A percentile compares a stretch with the other conserved stretches of the same genome.
Conservation (phyloP, 1,284 basidiomycete genomes). For the Ceratobasidium sp. region DNA sequence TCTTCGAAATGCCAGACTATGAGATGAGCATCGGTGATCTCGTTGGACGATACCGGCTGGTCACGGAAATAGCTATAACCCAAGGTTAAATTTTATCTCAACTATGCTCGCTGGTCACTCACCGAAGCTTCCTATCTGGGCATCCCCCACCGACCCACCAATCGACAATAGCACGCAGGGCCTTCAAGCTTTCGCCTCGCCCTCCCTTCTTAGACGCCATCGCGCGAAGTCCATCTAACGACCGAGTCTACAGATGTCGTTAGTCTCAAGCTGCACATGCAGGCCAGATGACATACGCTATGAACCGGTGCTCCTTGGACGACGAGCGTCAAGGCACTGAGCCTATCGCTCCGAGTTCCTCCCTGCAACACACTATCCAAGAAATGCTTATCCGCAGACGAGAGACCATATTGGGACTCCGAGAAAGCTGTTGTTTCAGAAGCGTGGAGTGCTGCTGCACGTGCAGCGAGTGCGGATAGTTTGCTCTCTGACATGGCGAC, state of each 20-base stretch:
- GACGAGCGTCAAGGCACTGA: slow-evolving; percentile 91
- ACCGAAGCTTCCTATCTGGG: slow-evolving; percentile 84
- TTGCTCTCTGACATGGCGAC: slow-evolving; percentile 53
- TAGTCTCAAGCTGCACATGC: neutral
- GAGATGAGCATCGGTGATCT: slow-evolving; percentile 78
- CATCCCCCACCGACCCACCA: slow-evolving; percentile 96
- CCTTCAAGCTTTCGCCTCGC: slow-evolving; percentile 90
- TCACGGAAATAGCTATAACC: slow-evolving; percentile 86
- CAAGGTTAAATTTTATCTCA: slow-evolving; percentile 21
- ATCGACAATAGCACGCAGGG: slow-evolving; percentile 90
- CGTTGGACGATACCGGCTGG: slow-evolving; percentile 78
- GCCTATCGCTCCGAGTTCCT: slow-evolving; percentile 92
- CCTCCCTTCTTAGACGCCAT: slow-evolving; percentile 88
- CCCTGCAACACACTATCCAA: slow-evolving; percentile 83
- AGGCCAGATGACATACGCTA: slow-evolving; percentile 52
- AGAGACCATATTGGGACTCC: slow-evolving; percentile 50
- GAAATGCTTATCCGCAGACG: slow-evolving; percentile 79
- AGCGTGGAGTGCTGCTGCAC: slow-evolving; percentile 65
- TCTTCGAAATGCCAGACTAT: slow-evolving; percentile 94
- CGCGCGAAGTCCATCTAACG: slow-evolving; percentile 76
- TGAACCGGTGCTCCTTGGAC: slow-evolving; percentile 93
- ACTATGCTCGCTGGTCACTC: slow-evolving; percentile 50
- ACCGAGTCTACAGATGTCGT: slow-evolving; percentile 64
- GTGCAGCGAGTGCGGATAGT: slow-evolving; percentile 60
- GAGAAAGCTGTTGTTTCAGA: slow-evolving; percentile 59